Evolutionary conservation across 2,329 filamentous ascomycete genomes (phyloP).

Genomic region (Teratosphaeriaceae sp.): DNA sequence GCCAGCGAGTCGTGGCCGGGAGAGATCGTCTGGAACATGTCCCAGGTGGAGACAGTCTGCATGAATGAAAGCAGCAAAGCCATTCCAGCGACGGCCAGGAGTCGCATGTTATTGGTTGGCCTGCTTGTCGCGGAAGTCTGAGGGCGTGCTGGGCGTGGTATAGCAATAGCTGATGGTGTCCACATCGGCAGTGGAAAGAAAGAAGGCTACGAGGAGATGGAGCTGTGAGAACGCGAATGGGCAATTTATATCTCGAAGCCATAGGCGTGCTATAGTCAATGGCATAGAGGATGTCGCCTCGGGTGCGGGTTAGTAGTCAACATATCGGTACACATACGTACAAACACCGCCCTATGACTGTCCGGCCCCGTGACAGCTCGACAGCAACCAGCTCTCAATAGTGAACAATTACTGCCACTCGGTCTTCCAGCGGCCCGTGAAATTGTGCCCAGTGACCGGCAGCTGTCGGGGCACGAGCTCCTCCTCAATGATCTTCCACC

Average conservation of each 20-base stretch:
- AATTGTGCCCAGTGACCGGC: slow-evolving; percentile 44
- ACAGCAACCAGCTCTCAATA: not conserved
- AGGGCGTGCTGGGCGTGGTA: no score
- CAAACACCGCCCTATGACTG: not conserved
- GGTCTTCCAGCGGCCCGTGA: slow-evolving; percentile 3
- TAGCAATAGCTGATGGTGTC: no score
- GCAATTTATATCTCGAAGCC: not conserved
- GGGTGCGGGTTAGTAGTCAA: not conserved
- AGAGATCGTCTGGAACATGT: not conserved
- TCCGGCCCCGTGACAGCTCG: not conserved
- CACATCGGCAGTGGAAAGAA: no score
- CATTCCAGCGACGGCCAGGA: not conserved
- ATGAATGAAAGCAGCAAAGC: not conserved
- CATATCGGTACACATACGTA: slow-evolving; percentile 1
- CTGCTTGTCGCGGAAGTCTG: no score
- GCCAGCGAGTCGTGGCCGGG: not conserved
- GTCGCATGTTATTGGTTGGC: no score
- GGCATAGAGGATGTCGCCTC: not conserved
- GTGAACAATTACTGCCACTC: not conserved
- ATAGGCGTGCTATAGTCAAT: not conserved
- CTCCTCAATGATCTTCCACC: slow-evolving; percentile 73
- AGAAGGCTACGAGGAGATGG: no score
- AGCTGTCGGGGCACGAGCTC: slow-evolving; percentile 59
- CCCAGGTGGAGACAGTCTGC: not conserved
- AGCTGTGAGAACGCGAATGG: not conserved